Percentiles rank a stretch among this genome's conserved stretches.
These are phyloP conservation scores for Plasmopara halstedii DNA, from an alignment of 352 stramenopile genomes.

Conservation along the genomic window DNA sequence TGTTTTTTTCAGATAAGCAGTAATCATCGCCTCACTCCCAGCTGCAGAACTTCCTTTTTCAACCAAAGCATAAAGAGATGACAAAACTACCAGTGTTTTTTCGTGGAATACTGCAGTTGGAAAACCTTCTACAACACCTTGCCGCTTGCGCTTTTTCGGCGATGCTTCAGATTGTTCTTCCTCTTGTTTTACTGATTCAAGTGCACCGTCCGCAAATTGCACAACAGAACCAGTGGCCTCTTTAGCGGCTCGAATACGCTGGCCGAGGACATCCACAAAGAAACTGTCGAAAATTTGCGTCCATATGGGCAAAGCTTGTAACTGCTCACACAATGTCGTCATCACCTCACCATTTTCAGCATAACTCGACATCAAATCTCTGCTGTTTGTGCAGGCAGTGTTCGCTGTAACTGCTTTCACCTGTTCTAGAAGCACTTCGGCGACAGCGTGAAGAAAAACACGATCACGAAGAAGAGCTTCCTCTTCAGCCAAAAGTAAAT, in stretches of 20 bases:
- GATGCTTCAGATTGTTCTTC: constrained; percentile 7
- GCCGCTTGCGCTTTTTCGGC: constrained; percentile 23
- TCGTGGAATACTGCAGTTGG: constrained; percentile 52
- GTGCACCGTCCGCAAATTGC: constrained; percentile 23
- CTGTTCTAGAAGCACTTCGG: constrained; percentile 50
- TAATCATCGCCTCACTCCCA: constrained; percentile 19
- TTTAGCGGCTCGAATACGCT: constrained; percentile 24
- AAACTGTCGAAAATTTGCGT: constrained; percentile 56
- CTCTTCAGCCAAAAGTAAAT: constrained; percentile 52
- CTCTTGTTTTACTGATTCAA: constrained; percentile 22
- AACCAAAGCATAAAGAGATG: constrained; percentile 30
- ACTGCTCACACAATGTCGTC: constrained; percentile 30
- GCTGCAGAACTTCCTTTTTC: constrained; percentile 30
- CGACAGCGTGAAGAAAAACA: constrained; percentile 66
- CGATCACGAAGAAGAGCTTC: constrained; percentile 60
- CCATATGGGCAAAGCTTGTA: constrained; percentile 43
- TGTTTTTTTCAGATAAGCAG: constrained; percentile 38
- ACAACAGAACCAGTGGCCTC: constrained; percentile 22
- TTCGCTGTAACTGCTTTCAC: constrained; percentile 26
- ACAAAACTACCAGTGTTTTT: constrained; percentile 51
- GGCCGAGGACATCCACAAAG: constrained; percentile 38
- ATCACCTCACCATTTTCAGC: constrained; percentile 30
- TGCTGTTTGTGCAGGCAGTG: constrained; percentile 14
- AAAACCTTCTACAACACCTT: constrained; percentile 37
- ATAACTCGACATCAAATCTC: constrained; percentile 11